Percentiles rank a stretch among this genome's conserved stretches.
phyloP scores from a whole-genome alignment of 352 stramenopile genomes.

The Blastocystis hominis region DNA sequence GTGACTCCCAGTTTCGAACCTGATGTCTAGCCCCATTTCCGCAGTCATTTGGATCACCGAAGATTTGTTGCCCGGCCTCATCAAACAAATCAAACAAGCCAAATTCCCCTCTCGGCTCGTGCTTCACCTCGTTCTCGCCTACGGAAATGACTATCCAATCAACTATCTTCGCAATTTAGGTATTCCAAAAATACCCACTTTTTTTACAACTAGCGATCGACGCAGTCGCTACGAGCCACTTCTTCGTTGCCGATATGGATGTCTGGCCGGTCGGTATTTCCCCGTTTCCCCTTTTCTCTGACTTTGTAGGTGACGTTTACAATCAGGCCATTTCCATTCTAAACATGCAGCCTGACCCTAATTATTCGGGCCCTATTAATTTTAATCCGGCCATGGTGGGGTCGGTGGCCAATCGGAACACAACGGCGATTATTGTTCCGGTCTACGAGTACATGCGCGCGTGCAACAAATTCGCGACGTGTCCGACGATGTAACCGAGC shows the following conservation, averaged over 20 bases:
- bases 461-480: background rate
- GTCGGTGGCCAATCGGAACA: background rate
- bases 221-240: slow-evolving; percentile 12
- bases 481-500: background rate
- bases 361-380: background rate
- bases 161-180: slow-evolving; percentile 34
- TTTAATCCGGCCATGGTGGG: background rate
- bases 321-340: background rate
- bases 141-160: slow-evolving; percentile 18
- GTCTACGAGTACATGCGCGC: slow-evolving; percentile 17
- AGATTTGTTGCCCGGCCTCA: background rate
- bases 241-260: slow-evolving; percentile 54
- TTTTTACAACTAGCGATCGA: background rate
- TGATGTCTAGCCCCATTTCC: slow-evolving; percentile 20
- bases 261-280: slow-evolving; percentile 11
- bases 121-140: background rate
- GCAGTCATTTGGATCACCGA: background rate
- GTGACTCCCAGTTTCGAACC: background rate
- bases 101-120: slow-evolving; percentile 10
- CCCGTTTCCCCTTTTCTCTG: background rate
- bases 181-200: background rate
- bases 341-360: background rate
- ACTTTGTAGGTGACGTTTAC: background rate
- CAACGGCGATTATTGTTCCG: slow-evolving; percentile 16
- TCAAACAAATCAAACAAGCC: background rate